Base-by-base conservation (phyloP, 768 basidiomycete genomes). In the Kwoniella sp. region DNA sequence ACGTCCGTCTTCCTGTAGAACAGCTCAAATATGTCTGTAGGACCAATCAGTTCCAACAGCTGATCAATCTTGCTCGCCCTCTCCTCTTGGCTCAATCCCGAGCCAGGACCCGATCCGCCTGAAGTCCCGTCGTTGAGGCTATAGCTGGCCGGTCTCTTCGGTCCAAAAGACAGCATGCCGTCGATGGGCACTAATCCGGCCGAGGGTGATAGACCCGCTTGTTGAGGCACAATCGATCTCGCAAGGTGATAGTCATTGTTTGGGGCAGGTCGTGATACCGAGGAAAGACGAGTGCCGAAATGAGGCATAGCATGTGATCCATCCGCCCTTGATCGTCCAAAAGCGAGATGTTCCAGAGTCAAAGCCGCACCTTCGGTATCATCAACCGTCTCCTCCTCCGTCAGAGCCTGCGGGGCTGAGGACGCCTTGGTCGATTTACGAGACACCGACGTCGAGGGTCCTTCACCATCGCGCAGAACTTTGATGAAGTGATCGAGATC, bases 311-410 rank as follows among this genome's bases (percentile, higher is more conserved):
- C 61, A 34, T 74, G 73, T 0, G 53, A 38, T 2, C 75, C 75
- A 9, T 69, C 75, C 15, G 64, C 72, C 26, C 73, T 54, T 13
- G 68, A 66, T 41, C 76, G 70, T 25, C 79, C 79, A 61, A 79
- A 81, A 9, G 79, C 78, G 20, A 81, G 68, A 58, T 81, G 78
- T 58, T 81, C 79, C 11, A 81, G 61, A 1, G 76, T 79, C 29
- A 79, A 55, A 1, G 79, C 79, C 20, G 79, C 79, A 23, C 75
- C 78, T 65, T 81, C 79, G 0, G 78, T 81, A 65, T 78, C 78
- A 37, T 78, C 78, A 7, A 75, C 70, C 1, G 54, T 53, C 17
- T 76, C 75, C 29, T 66, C 60, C 22, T 71, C 69, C 29, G 52
- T 37, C 23, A 38, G 25, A 13, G 58, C 51, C 20, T 48, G 34